Base-by-base conservation (phyloP, 208 protist species). In the Trypanosoma theileri region DNA sequence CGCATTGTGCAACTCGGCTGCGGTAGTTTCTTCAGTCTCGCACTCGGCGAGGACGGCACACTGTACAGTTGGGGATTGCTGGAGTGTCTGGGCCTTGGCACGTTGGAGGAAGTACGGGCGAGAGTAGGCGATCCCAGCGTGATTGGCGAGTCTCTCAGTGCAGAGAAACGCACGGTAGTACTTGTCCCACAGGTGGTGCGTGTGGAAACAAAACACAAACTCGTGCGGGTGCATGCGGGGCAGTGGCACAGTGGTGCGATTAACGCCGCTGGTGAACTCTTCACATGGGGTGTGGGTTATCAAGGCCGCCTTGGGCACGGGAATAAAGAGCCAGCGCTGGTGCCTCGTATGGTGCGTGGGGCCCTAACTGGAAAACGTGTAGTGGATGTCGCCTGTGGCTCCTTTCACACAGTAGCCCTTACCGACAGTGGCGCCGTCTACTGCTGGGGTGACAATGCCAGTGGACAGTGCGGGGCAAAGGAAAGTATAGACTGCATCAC, bases 221-320 rank as follows among this genome's bases (percentile, higher is more conserved):
- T 94, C 17, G 75, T 89, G 14, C 80, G 78, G 64, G 79, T 96
- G n/a, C 78, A 85, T 59, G 88, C 91, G 0, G 91, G 91, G 19
- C 87, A 94, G 81, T 96, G 91, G 88, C 91, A 96, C 73, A 88
- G 84, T 59, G 83, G 82, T 11, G 91, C 86, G 11, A 88, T 96
- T 73, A 96, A 82, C 68, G 67, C 66, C 12, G 61, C 69, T 24
- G 91, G 91, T 41, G 82, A 91, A 71, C 80, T 96, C 54, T 96
- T 90, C 66, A 92, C 88, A 21, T 96, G 91, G 88, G 91, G 91
- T 28, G 84, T 93, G n/a, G 91, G 91, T 9, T 91, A 88, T 58
- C 87, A 96, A 59, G 87, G 91, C 10, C 83, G 91, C 8, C 79
- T 96, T 2, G 91, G 91, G 2, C 87, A 91, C 71, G 87, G 88